Evolutionary conservation across 192 early-diverging fungal species (phyloP), one percentile per base, ranked within the genome.

Genomic region (Mortierella claussenii): DNA sequence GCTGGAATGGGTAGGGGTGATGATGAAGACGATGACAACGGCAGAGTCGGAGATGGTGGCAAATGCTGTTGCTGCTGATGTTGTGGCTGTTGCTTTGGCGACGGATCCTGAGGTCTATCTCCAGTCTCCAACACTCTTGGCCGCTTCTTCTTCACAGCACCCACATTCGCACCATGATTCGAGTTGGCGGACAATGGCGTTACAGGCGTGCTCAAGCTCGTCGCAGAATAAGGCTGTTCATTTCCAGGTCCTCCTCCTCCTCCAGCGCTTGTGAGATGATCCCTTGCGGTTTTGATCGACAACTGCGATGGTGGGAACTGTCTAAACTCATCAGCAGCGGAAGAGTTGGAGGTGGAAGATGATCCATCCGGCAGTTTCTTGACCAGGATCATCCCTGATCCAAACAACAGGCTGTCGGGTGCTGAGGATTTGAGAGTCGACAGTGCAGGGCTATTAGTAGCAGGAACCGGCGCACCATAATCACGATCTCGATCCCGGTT

Each of bases 371-470:
- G 52, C 3, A 73, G 32, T 21, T 64, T 73, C 18, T 65, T 59
- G 4, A 75, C 63, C 11, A 75, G 45, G n/a, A 66, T 66, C 50
- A 75, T 60, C 11, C 71, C 71, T 4, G 57, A 57, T 24, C 71
- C 71, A 75, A 75, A 75, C 9, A 60, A 47, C 11, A 75, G 12
- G 2, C 57, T 75, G 20, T 54, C 27, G 4, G 62, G 62, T 7
- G 46, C 32, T 23, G n/a, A 3, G 10, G 21, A 17, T 21, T 68
- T 44, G 18, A 20, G 46, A 15, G 46, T 6, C 6, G 21, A 13
- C 7, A 6, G 11, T 7, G 10, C 46, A 48, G 18, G 46, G 11
- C 7, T n/a, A 7, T 13, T 13, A 20, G 6, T n/a, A 48, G 10
- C 46, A 11, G 40, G 17, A 42, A 8, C 40, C 0, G 28, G n/a